Evolutionary conservation across 805 yeast species (phyloP).

Genomic region (Sungouiella blattae): DNA sequence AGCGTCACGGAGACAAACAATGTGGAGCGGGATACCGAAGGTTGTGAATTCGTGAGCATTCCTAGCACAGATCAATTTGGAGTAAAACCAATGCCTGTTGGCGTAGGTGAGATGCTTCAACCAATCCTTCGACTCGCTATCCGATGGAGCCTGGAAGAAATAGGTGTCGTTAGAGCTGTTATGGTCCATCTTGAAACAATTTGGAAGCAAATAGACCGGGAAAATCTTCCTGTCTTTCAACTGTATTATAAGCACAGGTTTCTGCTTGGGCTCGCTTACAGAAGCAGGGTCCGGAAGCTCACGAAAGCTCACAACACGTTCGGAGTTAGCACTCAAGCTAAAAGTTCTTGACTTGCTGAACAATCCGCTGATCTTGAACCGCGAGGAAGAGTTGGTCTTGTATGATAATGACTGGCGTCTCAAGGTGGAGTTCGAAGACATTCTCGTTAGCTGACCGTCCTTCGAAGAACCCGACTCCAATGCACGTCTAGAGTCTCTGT

Average conservation of each 20-base stretch:
- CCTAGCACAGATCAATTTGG: constrained; percentile 33
- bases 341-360: constrained; percentile 59
- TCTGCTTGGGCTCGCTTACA: constrained; percentile 41
- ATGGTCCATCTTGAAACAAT: constrained; percentile 47
- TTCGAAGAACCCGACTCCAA: neutral
- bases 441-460: constrained; percentile 22
- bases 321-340: constrained; percentile 32
- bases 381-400: constrained; percentile 36
- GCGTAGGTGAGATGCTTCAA: constrained; percentile 46
- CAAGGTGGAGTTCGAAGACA: constrained; percentile 25
- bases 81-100: constrained; percentile 54
- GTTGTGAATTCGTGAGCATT: constrained; percentile 34
- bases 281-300: constrained; percentile 58
- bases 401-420: constrained; percentile 39
- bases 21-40: constrained; percentile 82
- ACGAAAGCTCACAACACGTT: constrained; percentile 43
- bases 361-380: constrained; percentile 55
- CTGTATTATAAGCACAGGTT: constrained; percentile 48
- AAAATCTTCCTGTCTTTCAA: constrained; percentile 45
- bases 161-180: constrained; percentile 48
- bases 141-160: constrained; percentile 63
- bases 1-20: constrained; percentile 70
- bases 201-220: constrained; percentile 50
- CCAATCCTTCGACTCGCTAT: constrained; percentile 73
- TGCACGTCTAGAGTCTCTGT: constrained; percentile 15